Base-by-base conservation (phyloP, 2,329 filamentous ascomycete species). In the Cryphonectria carpinicola region DNA sequence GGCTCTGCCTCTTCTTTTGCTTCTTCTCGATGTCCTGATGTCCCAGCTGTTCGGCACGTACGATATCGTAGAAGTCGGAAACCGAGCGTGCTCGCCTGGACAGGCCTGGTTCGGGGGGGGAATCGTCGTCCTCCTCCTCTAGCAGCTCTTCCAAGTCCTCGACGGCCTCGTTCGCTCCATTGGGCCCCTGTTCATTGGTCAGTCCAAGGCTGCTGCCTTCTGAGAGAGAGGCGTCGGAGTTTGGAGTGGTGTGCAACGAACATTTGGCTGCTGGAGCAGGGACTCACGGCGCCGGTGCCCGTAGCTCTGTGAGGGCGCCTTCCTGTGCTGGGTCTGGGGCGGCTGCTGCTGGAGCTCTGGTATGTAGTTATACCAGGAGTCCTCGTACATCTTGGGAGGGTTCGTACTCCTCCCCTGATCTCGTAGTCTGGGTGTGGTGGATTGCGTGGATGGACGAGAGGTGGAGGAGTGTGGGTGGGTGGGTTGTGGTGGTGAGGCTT, bases 291-390 rank as follows among this genome's bases (percentile, higher is more conserved):
- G 87, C 41, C 69, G 56, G 77, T 92, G 92, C 66, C 86, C 86
- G 61, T 84, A 82, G 43, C 76, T 77, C 56, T 84, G 82, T 35
- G 83, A 80, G 60, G 82, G 76, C n/a, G 82, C 81, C 72, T 83
- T 83, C 75, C 85, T 87, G 74, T 85, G 82, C 70, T 86, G 61
- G 7, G 35, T 82, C 58, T 71, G 71, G 22, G 58, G n/a, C 62
- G 71, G 69, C 46, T 66, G 67, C 43, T 69, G 63, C 62, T 72
- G 71, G 68, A 87, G 81, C 69, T 91, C 88, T 37, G 92, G 88
- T 74, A 93, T 88, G 78, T 93, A 91, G 79, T 87, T 93, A 82
- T 95, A 94, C 92, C 93, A 95, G 41, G 92, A 90, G 80, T 95
- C 93, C 81, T 95, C 93, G 80, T 93, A 93, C 92, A 94, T 94